These are phyloP conservation scores for Geum urbanum DNA, from an alignment of 306 rosid species.

Conservation along the genomic window DNA sequence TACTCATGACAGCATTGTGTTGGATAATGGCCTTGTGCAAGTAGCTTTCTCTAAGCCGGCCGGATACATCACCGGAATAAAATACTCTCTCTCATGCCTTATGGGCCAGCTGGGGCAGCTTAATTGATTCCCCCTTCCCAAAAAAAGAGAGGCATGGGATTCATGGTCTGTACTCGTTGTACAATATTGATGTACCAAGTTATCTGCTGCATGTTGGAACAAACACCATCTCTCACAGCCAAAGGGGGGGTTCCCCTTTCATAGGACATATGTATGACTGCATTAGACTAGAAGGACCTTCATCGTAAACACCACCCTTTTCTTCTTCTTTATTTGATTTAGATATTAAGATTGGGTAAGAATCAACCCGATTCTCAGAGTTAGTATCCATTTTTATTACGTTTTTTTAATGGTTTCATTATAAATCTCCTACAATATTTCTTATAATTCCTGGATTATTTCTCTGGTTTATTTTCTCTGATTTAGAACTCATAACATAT, in stretches of 20 bases:
- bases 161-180: slow-evolving; percentile 56
- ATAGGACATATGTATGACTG: slow-evolving; percentile 81
- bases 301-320: not conserved
- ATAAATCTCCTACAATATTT: too few species aligned
- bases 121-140: too few species aligned
- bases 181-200: slow-evolving; percentile 34
- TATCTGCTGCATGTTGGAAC: slow-evolving; percentile 32
- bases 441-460: too few species aligned
- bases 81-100: too few species aligned
- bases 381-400: too few species aligned
- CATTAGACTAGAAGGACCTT: slow-evolving; percentile 52
- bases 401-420: too few species aligned
- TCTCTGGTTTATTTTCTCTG: too few species aligned
- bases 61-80: slow-evolving; percentile 51
- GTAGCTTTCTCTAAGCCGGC: slow-evolving; percentile 47
- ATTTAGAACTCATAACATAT: too few species aligned
- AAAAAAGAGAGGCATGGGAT: slow-evolving; percentile 87
- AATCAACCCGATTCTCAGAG: too few species aligned
- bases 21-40: slow-evolving; percentile 53
- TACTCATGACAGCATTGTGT: slow-evolving; percentile 22
- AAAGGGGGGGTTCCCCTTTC: slow-evolving; percentile 27
- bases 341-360: not conserved
- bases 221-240: slow-evolving; percentile 53
- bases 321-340: not conserved
- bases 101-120: too few species aligned